Evolutionary conservation across 768 basidiomycete genomes (phyloP), one percentile per base, ranked within the genome.

Genomic region (Tylopilus plumbeoviolaceoides): DNA sequence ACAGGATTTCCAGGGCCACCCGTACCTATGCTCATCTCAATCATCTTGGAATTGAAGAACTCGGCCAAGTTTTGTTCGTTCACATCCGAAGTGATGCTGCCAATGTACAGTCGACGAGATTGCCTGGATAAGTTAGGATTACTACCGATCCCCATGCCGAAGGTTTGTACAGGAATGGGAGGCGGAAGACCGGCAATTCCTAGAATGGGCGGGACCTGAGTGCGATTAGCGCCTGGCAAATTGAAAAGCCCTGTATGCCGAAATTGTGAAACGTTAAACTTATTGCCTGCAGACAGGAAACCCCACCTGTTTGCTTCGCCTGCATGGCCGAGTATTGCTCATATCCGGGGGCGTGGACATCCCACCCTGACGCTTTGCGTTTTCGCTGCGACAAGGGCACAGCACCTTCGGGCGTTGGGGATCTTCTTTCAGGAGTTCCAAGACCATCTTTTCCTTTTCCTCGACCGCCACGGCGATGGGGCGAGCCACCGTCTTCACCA

Each of bases 31-130:
- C 78, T 79, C 84, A 91, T 90, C 72, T 98, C 93, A 38, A 80
- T 82, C 94, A 98, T 98, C 74, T 95, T 93, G 50, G 78, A 74
- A 65, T 98, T 98, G 83, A 99, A 98, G 75, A 98, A 97, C 35
- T 92, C 87, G 15, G 85, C 83, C 40, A 98, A 74, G 64, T 89
- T 92, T 61, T 91, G 85, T 68, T 98, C 97, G 64, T 89, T 98
- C 63, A 95, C 90, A 44, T 94, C 90, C 18, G 89, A 85, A 4
- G 93, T 95, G 62, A 99, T 92, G 74, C 92, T 94, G 58, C 95
- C 97, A 59, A 98, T 94, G 67, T 99, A 99, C 18, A 99, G 78
- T 44, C 97, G 83, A 56, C 95, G 90, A 48, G 91, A 91, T 70
- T 99, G 95, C 54, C 95, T 85, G 12, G 90, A 90, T 46, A 95